A percentile compares a stretch with the other conserved stretches of the same genome.
Evolutionary conservation across 2,329 filamentous ascomycete genomes (phyloP).

Genomic region (Diplodia corticola): DNA sequence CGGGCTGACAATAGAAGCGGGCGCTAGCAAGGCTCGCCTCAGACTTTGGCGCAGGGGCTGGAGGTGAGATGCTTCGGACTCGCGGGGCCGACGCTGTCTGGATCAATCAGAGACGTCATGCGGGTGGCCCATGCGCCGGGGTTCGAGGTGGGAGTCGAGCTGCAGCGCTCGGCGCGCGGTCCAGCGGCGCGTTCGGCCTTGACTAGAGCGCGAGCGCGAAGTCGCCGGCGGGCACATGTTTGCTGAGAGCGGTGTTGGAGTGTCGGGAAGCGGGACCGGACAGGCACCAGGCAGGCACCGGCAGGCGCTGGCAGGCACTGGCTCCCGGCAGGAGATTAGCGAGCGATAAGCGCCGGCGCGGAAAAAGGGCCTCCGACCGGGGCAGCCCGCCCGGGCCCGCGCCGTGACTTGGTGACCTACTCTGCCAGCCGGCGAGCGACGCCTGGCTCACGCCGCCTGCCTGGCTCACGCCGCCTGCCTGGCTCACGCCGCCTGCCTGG

Average conservation of each 20-base stretch:
- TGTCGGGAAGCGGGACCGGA: too few relatives aligned
- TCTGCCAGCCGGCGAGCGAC: too few relatives aligned
- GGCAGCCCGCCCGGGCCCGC: too few relatives aligned
- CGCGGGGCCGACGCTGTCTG: conserved; percentile 20
- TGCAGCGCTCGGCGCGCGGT: background rate
- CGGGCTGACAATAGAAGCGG: conserved; percentile 13
- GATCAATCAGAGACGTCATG: conserved; percentile 1
- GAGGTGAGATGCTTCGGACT: conserved; percentile 19
- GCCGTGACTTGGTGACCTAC: too few relatives aligned
- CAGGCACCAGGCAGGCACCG: too few relatives aligned
- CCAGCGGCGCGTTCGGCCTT: conserved; percentile 2
- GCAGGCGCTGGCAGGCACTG: too few relatives aligned
- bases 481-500: too few relatives aligned
- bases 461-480: too few relatives aligned
- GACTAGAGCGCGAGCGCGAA: conserved; percentile 19
- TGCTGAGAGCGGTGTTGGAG: background rate
- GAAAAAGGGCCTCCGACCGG: too few relatives aligned
- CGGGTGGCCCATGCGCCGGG: background rate
- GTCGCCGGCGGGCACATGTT: background rate
- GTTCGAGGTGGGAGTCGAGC: background rate
- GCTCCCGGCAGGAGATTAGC: background rate
- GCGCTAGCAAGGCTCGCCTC: conserved; percentile 5
- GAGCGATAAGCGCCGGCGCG: too few relatives aligned
- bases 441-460: too few relatives aligned
- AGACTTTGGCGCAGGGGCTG: conserved; percentile 9